Evolutionary conservation across 495 filamentous ascomycete species (phyloP), one percentile per base, ranked within the genome.

Genomic region (Lasiosphaeria hispida): DNA sequence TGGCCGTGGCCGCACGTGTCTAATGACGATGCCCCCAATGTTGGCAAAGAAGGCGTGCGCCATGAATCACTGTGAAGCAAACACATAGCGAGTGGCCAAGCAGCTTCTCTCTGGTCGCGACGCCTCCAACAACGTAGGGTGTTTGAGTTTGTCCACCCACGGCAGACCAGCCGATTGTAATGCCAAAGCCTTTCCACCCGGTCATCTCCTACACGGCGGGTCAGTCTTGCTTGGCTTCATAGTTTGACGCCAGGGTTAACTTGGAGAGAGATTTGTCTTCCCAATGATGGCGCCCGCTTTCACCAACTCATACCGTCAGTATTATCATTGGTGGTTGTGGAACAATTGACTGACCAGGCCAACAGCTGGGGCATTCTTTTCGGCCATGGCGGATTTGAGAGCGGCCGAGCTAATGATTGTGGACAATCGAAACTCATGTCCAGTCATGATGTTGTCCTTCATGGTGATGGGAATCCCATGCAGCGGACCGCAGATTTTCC

Each of bases 391-490:
- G 9, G 34, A 18, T 38, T 51, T 19, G 13, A 58, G 37, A 0
- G 47, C 55, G 23, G 35, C 36, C 0, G 55, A 58, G 18, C 55
- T 47, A 1, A 44, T 38, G 3, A 37, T 58, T 11, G 17, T 58
- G 37, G 47, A 17, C 18, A 51, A 40, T 33, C 43, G 17, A 7
- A 51, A 37, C 33, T 58, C 55, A 1, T 33, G 48, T 1, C 48
- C 36, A 1, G 55, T 58, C 36, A 44, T 35, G 44, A 58, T 58
- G 45, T 44, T 58, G 55, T 58, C 51, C 50, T 60, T 60, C 39
- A 60, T 38, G 0, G 42, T 30, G 17, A 60, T 55, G 19, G 57
- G 57, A 34, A 60, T 60, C 43, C 57, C 57, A 13, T 60, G 57
- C 5, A 60, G 50, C 3, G 57, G 57, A 5, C 57, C 50, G 0